Conservation (phyloP, 2,329 filamentous ascomycete genomes). For the Penicillium expansum region DNA sequence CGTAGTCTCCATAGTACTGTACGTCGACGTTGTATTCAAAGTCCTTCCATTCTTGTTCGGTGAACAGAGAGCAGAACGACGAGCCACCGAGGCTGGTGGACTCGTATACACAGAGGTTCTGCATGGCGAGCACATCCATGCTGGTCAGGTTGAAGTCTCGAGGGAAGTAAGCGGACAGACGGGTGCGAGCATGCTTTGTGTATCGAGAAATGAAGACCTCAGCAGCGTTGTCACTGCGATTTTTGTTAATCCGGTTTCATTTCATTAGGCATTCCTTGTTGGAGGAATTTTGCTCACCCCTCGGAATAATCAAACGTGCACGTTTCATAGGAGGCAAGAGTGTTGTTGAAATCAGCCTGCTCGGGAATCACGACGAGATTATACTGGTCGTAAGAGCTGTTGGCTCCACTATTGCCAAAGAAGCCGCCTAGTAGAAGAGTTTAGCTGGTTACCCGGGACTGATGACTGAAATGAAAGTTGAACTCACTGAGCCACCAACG, state of each 20-base stretch:
- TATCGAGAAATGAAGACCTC: slow-evolving; percentile 48
- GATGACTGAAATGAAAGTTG: neutral
- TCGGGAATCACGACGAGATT: slow-evolving; percentile 53
- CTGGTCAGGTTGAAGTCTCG: slow-evolving; percentile 48
- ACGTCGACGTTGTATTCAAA: slow-evolving; percentile 56
- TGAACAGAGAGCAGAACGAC: slow-evolving; percentile 55
- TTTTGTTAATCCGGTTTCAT: neutral
- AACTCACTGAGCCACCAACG: slow-evolving; percentile 43
- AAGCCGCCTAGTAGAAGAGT: slow-evolving; percentile 14
- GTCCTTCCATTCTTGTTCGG: slow-evolving; percentile 54
- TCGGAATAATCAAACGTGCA: slow-evolving; percentile 43
- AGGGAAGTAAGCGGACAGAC: slow-evolving; percentile 50
- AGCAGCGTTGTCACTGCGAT: slow-evolving; percentile 28
- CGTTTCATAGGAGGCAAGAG: slow-evolving; percentile 52
- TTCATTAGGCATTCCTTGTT: neutral
- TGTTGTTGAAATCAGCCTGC: slow-evolving; percentile 52
- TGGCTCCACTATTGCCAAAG: slow-evolving; percentile 26
- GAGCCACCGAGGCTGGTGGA: slow-evolving; percentile 50
- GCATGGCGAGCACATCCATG: slow-evolving; percentile 53
- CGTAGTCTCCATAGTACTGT: slow-evolving; percentile 49
- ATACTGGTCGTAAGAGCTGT: slow-evolving; percentile 30
- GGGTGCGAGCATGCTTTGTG: slow-evolving; percentile 44
- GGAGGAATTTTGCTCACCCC: slow-evolving; percentile 13
- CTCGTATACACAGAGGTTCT: slow-evolving; percentile 57
- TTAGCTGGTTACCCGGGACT: neutral